Percentiles rank a stretch among this genome's conserved stretches.
These are phyloP conservation scores for Cardamine resedifolia DNA, from an alignment of 345 rosid genomes.

Conservation along the genomic window DNA sequence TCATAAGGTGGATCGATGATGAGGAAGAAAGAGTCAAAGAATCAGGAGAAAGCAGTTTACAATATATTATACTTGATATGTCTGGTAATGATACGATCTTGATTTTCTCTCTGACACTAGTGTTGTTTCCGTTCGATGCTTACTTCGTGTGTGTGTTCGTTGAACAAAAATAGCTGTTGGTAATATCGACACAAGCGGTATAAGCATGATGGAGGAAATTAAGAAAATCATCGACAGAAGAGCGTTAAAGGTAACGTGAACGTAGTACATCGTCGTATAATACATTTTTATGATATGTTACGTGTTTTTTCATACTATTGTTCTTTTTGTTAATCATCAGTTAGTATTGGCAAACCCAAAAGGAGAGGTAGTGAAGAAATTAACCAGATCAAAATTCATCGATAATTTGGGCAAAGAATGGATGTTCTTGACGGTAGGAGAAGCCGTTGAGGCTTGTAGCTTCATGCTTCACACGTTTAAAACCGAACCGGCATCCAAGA, in stretches of 20 bases:
- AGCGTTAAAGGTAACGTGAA: conserved; percentile 59
- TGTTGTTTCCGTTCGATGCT: neutral
- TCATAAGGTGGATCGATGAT: conserved; percentile 82
- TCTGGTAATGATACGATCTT: conserved; percentile 47
- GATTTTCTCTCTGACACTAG: conserved; percentile 1
- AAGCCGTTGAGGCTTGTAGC: conserved; percentile 83
- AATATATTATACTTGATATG: conserved; percentile 73
- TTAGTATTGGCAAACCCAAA: conserved; percentile 41
- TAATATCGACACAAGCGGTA: conserved; percentile 92
- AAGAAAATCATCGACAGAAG: conserved; percentile 56
- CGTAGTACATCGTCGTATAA: neutral
- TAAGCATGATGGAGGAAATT: conserved; percentile 86
- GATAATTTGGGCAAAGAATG: conserved; percentile 62
- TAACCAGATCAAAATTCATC: conserved; percentile 35
- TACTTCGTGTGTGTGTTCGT: neutral
- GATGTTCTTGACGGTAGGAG: conserved; percentile 81
- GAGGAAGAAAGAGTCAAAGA: conserved; percentile 69
- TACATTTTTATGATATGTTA: neutral
- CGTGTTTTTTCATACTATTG: neutral
- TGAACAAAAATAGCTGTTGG: conserved; percentile 59
- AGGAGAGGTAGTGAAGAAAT: conserved; percentile 43
- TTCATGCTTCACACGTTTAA: conserved; percentile 65
- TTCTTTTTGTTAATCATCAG: neutral
- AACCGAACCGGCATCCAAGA: conserved; percentile 33
- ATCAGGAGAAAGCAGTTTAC: conserved; percentile 61